Base-by-base conservation (phyloP, 2,329 filamentous ascomycete genomes). In the Hypoxylon sp. region DNA sequence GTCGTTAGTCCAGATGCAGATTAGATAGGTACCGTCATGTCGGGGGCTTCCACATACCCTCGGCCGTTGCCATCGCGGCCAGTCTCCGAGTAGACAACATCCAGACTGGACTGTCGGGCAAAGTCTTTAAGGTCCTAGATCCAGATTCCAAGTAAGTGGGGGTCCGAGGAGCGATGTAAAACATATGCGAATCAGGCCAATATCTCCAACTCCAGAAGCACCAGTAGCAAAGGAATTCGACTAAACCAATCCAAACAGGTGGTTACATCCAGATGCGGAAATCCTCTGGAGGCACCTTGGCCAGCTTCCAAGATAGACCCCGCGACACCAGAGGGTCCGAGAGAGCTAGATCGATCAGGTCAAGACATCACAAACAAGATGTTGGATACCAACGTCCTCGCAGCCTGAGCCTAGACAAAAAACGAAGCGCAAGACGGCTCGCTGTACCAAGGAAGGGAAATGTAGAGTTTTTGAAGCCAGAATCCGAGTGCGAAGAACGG, bases 101-200 rank as follows among this genome's bases (percentile, higher is more conserved):
- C 94, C 74, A 96, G 84, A 74, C 91, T 91, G 73, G 93, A 95
- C 74, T 95, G 90, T 71, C 94, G 91, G 58, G 94, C 94, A 76
- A 99, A 99, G 74, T 99, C 94, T 89, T 99, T 99, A 45, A 99
- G 86, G 76, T 99, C 94, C 94, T 99, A 91, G 77, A 87, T 78
- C 81, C 82, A 86, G 81, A 81, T 75, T 83, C 82, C 83, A 82
- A 81, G 88, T 94, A 90, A 92, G 89, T 91, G 77, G 64, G 83
- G 77, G 72, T 83, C 81, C 66, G 77, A 78, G 80, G 77, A 70
- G 67, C 57, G 62, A 52, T 57, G 63, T 55, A 65, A 67, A 64
- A 71, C 52, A 59, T 58, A 40, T 66, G 63, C 64, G 57, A 61
- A 63, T 42, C 50, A 65, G 62, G 67, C 63, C 66, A 66, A 55